These are phyloP conservation scores for Multifurca ochricompacta DNA, from an alignment of 768 basidiomycete species.

Conservation along the genomic window DNA sequence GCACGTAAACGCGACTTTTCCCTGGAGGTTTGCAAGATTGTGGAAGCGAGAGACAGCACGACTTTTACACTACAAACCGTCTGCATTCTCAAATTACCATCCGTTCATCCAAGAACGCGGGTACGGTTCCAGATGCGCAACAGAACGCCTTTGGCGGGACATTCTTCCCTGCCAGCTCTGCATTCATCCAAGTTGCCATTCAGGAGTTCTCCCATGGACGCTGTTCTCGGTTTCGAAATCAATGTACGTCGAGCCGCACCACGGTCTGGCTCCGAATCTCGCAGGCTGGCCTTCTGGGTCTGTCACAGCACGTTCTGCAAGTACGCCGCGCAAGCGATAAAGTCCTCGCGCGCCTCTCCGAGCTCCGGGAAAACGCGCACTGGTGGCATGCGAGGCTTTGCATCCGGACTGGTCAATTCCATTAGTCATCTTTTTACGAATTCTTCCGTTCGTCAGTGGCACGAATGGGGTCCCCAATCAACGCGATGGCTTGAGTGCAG, in stretches of 20 bases:
- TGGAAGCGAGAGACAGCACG: not conserved
- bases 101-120: slow-evolving; percentile 3
- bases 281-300: slow-evolving; percentile 12
- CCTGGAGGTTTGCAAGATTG: slow-evolving; percentile 13
- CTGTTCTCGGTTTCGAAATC: slow-evolving; percentile 13
- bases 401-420: not conserved
- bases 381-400: not conserved
- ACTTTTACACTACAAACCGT: not conserved
- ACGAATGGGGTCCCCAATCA: slow-evolving; percentile 11
- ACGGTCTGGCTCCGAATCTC: not conserved
- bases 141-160: slow-evolving; percentile 1
- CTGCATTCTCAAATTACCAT: slow-evolving; percentile 7
- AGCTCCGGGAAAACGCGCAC: not conserved
- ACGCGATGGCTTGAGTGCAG: slow-evolving; percentile 12
- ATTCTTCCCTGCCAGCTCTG: not conserved
- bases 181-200: slow-evolving; percentile 7
- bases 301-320: slow-evolving; percentile 1
- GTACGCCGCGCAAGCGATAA: not conserved
- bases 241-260: slow-evolving; percentile 1
- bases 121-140: slow-evolving; percentile 6
- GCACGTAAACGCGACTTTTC: slow-evolving; percentile 13
- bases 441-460: slow-evolving; percentile 5
- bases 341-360: not conserved
- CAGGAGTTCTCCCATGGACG: slow-evolving; percentile 4
- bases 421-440: not conserved